Conservation (phyloP, 2,329 filamentous ascomycete species). For the Xylariales sp. region DNA sequence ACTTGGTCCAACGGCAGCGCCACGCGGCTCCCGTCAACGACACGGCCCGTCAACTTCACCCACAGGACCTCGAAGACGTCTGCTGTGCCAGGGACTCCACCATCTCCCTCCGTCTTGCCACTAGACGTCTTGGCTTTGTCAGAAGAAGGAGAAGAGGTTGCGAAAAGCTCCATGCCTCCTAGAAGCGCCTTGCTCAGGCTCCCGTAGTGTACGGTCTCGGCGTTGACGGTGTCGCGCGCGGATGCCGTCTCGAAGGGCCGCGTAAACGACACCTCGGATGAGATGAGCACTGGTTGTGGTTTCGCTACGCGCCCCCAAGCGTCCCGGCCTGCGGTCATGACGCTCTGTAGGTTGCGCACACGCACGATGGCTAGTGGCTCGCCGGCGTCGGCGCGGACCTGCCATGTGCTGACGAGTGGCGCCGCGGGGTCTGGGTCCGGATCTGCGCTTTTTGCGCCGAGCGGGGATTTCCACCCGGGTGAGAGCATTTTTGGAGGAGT, state of each 20-base stretch:
- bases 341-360: constrained; percentile 71
- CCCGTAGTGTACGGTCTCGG: constrained; percentile 82
- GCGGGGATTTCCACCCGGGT: constrained; percentile 42
- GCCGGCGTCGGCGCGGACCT: constrained; percentile 54
- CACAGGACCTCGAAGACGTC: constrained; percentile 54
- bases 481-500: constrained; percentile 40
- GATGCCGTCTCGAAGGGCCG: constrained; percentile 69
- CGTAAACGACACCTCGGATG: constrained; percentile 68
- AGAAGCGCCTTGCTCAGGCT: constrained; percentile 74
- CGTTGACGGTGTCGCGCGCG: constrained; percentile 67
- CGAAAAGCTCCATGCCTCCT: constrained; percentile 54
- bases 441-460: constrained; percentile 35
- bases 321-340: constrained; percentile 68
- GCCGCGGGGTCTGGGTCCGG: constrained; percentile 46
- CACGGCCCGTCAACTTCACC: constrained; percentile 53
- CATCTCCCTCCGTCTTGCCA: neutral
- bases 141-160: constrained; percentile 35
- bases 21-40: constrained; percentile 49
- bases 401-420: constrained; percentile 53
- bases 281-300: constrained; percentile 71
- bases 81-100: constrained; percentile 34
- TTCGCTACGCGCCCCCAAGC: constrained; percentile 73
- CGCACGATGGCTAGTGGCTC: constrained; percentile 65
- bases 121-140: constrained; percentile 9
- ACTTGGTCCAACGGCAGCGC: constrained; percentile 48